Conservation (phyloP, 140 eudicot genomes). For the Cichorium intybus region DNA sequence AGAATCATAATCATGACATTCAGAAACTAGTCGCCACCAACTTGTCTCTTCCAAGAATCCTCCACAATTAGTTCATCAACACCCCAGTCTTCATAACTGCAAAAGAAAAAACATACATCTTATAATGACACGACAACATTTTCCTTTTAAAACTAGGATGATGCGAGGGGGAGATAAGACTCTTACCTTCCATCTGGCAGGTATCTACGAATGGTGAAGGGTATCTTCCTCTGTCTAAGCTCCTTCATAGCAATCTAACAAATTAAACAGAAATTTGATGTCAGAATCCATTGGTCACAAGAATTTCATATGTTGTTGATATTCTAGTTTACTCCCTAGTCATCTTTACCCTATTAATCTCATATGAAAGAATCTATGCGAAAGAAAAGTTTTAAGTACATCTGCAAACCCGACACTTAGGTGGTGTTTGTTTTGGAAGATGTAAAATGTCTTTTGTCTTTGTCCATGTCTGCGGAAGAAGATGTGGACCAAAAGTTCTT, state of each 20-base stretch:
- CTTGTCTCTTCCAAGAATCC: constrained; percentile 99
- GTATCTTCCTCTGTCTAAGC: constrained; percentile 82
- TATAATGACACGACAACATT: background rate
- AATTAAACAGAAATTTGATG: background rate
- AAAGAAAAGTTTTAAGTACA: background rate
- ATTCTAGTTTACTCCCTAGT: too few relatives aligned
- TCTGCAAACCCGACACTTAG: too few relatives aligned
- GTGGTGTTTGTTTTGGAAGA: too few relatives aligned
- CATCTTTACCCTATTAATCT: too few relatives aligned
- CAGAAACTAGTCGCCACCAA: constrained; percentile 69
- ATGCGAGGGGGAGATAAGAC: background rate
- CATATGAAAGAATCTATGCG: too few relatives aligned
- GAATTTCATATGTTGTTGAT: too few relatives aligned
- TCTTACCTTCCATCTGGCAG: constrained; percentile 95
- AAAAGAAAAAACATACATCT: background rate
- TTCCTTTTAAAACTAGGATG: background rate
- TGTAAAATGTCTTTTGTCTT: too few relatives aligned
- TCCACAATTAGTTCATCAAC: constrained; percentile 94
- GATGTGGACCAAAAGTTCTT: too few relatives aligned
- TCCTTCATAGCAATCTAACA: constrained; percentile 98
- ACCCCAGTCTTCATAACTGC: constrained; percentile 98
- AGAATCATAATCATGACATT: background rate
- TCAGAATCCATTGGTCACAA: background rate
- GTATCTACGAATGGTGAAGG: constrained; percentile 92
- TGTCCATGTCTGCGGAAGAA: too few relatives aligned